These are phyloP conservation scores for Nadsonia commutata DNA, from an alignment of 1,139 yeast species.

Conservation along the genomic window DNA sequence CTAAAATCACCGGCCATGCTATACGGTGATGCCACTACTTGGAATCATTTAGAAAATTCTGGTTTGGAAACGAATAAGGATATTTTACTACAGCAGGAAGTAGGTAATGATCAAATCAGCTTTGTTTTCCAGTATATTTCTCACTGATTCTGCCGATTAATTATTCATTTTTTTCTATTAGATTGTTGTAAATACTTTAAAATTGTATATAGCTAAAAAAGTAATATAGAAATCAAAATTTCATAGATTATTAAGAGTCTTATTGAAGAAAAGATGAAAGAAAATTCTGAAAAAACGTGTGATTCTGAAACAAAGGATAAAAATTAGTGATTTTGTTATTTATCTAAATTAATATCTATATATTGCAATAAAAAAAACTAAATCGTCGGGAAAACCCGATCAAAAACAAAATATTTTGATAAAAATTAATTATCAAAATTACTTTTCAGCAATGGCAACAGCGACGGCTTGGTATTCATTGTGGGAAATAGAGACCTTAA, in stretches of 20 bases:
- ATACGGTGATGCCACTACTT: slow-evolving; percentile 94
- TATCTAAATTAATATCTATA: too few species aligned
- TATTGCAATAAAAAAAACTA: too few species aligned
- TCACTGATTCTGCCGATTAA: slow-evolving; percentile 31
- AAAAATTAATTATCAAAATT: slow-evolving; percentile 3
- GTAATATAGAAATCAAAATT: neutral
- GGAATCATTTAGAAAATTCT: slow-evolving; percentile 76
- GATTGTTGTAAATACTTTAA: neutral
- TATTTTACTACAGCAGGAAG: slow-evolving; percentile 58
- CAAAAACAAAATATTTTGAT: neutral
- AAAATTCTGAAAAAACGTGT: too few species aligned
- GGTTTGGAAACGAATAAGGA: slow-evolving; percentile 59
- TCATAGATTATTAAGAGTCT: neutral
- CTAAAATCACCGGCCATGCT: slow-evolving; percentile 72
- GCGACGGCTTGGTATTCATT: slow-evolving; percentile 97
- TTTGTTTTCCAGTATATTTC: slow-evolving; percentile 91
- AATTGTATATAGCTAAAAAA: neutral
- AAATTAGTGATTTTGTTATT: too few species aligned
- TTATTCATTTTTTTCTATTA: neutral
- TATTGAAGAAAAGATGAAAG: too few species aligned
- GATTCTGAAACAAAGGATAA: too few species aligned
- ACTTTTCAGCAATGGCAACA: slow-evolving; percentile 67
- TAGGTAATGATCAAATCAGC: slow-evolving; percentile 51
- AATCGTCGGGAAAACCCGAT: too few species aligned
- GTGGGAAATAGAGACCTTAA: slow-evolving; percentile 85